Percentiles rank a stretch among this genome's conserved stretches.
Evolutionary conservation across 2,329 filamentous ascomycete species (phyloP).

Genomic region (Aspergillus pseudotamarii): DNA sequence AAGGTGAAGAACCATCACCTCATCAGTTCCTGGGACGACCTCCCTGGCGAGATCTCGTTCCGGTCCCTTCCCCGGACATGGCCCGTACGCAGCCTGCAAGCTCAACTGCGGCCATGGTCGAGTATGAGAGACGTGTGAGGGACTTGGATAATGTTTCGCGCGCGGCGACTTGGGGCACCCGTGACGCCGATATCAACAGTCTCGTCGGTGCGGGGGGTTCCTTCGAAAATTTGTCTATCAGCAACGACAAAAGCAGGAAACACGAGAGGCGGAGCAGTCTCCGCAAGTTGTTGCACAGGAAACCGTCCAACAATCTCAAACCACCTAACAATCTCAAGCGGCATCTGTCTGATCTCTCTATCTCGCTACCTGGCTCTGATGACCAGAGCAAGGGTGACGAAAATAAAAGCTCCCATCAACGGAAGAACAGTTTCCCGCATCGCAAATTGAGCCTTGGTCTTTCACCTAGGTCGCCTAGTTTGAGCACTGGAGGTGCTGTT

Average conservation of each 20-base stretch:
- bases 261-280: constrained; percentile 52
- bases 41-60: constrained; percentile 54
- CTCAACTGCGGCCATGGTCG: constrained; percentile 59
- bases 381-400: constrained; percentile 22
- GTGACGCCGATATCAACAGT: constrained; percentile 54
- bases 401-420: constrained; percentile 24
- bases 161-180: constrained; percentile 58
- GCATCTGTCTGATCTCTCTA: constrained; percentile 36
- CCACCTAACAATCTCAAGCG: constrained; percentile 50
- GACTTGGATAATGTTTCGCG: constrained; percentile 58
- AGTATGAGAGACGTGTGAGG: constrained; percentile 52
- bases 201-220: constrained; percentile 48
- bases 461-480: constrained; percentile 37
- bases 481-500: constrained; percentile 45
- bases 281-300: constrained; percentile 46
- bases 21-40: constrained; percentile 43
- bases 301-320: constrained; percentile 39
- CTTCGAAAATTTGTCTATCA: constrained; percentile 45
- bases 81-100: constrained; percentile 51
- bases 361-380: constrained; percentile 32
- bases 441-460: constrained; percentile 43
- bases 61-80: constrained; percentile 31
- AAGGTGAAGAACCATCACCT: constrained; percentile 35
- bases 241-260: constrained; percentile 40
- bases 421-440: constrained; percentile 38